Conservation (phyloP, 75 land plant genomes). For the Cupressus sempervirens region DNA sequence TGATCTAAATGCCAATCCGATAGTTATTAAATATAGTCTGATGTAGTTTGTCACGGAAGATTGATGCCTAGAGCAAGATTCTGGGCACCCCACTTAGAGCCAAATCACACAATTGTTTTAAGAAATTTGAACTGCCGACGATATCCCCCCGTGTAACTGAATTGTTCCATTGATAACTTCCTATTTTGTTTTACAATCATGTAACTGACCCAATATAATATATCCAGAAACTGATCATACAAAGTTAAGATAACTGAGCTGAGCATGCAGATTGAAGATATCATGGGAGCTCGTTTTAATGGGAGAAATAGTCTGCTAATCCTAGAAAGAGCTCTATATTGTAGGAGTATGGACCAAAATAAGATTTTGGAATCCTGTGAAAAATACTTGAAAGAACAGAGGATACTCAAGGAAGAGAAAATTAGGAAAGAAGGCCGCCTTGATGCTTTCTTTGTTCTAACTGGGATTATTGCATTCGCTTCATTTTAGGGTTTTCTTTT, state of each 20-base stretch:
- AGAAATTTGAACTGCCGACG: no score
- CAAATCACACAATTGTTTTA: no score
- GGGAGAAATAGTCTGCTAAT: constrained; percentile 23
- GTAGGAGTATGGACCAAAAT: constrained; percentile 7
- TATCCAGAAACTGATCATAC: constrained; percentile 5
- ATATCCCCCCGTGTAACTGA: no score
- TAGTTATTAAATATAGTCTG: no score
- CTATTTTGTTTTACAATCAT: no score
- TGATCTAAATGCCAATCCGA: no score
- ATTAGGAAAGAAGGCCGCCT: constrained; percentile 10
- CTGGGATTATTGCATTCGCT: constrained; percentile 14
- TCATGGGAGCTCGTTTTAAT: constrained; percentile 20
- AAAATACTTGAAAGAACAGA: neutral
- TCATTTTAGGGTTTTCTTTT: neutral
- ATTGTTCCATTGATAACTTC: no score
- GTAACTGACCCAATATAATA: no score
- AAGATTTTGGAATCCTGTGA: constrained; percentile 13
- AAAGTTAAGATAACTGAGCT: constrained; percentile 24
- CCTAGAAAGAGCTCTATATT: constrained; percentile 11
- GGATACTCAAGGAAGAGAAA: constrained; percentile 13
- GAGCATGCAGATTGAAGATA: constrained; percentile 34
- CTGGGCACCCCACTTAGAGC: no score
- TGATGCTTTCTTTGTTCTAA: constrained; percentile 15
- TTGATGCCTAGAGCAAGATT: no score
- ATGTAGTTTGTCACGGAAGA: no score